These are phyloP conservation scores for Dictyostelium firmibasis DNA, from an alignment of 78 protist genomes.

Conservation along the genomic window DNA sequence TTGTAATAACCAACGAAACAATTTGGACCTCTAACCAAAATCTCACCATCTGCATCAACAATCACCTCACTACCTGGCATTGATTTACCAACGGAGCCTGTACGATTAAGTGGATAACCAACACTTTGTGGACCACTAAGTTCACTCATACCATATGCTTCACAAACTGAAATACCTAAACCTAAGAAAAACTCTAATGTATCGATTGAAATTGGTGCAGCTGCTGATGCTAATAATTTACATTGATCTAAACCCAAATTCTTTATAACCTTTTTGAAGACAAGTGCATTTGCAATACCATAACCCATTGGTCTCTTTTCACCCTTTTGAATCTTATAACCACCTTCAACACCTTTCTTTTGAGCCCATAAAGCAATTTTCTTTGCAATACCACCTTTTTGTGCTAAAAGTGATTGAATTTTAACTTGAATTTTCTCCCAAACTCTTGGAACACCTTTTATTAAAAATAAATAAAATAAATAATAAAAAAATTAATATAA, in stretches of 20 bases:
- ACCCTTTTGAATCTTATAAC: constrained; percentile 51
- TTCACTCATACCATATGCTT: constrained; percentile 92
- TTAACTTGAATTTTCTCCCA: constrained; percentile 92
- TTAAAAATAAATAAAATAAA: constrained; percentile 20
- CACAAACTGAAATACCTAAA: constrained; percentile 82
- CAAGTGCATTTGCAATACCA: constrained; percentile 73
- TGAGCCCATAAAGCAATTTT: constrained; percentile 83
- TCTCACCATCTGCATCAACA: constrained; percentile 73
- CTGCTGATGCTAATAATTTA: constrained; percentile 77
- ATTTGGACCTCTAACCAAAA: constrained; percentile 84
- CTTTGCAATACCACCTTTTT: constrained; percentile 54
- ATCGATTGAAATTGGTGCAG: constrained; percentile 89
- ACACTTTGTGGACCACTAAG: constrained; percentile 79
- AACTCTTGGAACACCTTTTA: constrained; percentile 91
- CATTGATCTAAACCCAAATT: constrained; percentile 85
- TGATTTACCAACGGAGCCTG: constrained; percentile 82
- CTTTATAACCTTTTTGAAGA: constrained; percentile 69
- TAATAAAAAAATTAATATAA: too few relatives aligned
- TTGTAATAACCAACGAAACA: constrained; percentile 57
- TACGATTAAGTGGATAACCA: constrained; percentile 19
- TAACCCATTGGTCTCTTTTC: constrained; percentile 79
- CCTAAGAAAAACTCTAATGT: constrained; percentile 84
- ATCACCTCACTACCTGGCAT: constrained; percentile 71
- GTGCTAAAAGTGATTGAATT: constrained; percentile 23
- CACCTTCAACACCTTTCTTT: constrained; percentile 75